A percentile compares a stretch with the other conserved stretches of the same genome.
phyloP scores from a whole-genome alignment of 331 rosid species.

The Erythrophleum ivorense region DNA sequence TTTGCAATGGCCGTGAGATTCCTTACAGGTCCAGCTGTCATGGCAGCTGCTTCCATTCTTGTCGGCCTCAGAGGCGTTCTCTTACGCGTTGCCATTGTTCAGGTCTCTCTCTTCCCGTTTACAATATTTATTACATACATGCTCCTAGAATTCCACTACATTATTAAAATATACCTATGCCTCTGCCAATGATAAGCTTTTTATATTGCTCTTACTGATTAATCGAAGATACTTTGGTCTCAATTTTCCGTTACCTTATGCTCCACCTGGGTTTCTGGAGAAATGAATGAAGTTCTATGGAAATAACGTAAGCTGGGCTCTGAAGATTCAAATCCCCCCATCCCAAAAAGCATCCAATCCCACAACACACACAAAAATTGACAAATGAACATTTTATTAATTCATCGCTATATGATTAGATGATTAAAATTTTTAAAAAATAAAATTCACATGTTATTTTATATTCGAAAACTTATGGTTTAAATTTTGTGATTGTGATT shows the following conservation, averaged over 20 bases:
- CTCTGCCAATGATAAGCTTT: constrained; percentile 32
- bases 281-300: too few species aligned
- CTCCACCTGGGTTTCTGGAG: not conserved
- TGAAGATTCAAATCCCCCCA: too few species aligned
- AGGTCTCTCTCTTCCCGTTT: constrained; percentile 49
- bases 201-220: constrained; percentile 23
- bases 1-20: constrained; percentile 94
- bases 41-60: constrained; percentile 93
- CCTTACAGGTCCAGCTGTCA: constrained; percentile 95
- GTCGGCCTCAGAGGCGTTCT: constrained; percentile 89
- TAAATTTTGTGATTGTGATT: too few species aligned
- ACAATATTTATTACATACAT: too few species aligned
- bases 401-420: too few species aligned
- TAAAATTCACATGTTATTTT: too few species aligned
- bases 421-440: too few species aligned
- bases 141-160: constrained; percentile 39
- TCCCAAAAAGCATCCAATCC: too few species aligned
- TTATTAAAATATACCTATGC: constrained; percentile 7
- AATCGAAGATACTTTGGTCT: not conserved
- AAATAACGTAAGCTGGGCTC: too few species aligned
- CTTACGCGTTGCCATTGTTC: constrained; percentile 88
- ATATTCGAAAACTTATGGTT: too few species aligned
- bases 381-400: too few species aligned
- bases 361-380: too few species aligned
- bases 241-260: constrained; percentile 17